Base-by-base conservation (phyloP, 2,329 filamentous ascomycete genomes). In the Acephala macrosclerotiorum region DNA sequence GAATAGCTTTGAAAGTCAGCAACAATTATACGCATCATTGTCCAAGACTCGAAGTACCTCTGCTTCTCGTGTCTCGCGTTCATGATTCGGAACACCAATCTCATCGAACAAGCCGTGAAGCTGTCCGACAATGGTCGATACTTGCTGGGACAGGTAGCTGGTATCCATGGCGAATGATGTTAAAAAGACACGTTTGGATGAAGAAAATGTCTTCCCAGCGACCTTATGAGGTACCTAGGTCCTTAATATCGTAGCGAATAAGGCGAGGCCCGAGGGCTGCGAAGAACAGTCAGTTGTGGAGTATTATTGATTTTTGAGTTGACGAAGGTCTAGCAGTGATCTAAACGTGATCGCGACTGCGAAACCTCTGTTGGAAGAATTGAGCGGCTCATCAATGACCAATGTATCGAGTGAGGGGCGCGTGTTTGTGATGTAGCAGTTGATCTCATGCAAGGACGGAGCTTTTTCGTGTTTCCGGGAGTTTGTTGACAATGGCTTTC, bases 61-160 rank as follows among this genome's bases (percentile, higher is more conserved):
- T 77, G 92, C 87, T 78, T 98, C 95, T 75, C 96, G 87, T 58
- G 88, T 85, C 77, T 98, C 94, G 75, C 96, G 91, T 79, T 98
- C 96, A 88, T 97, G 94, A 75, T 83, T 89, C 33, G 95, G 88
- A n/a, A 99, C 92, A 66, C 96, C 96, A 75, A 99, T 99, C 77
- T 99, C 95, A 79, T 99, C 96, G 76, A 97, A 99, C 65, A 98
- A 87, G 71, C 91, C 92, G 80, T 98, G 95, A 67, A 99, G 87
- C 80, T 97, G 94, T 79, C 88, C 89, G 77, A 98, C 94, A 77
- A 97, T 97, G 75, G 88, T 93, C 72, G 93, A 96, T 81, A 99
- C 93, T 87, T 98, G 96, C 79, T 96, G 93, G 74, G 93, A 92
- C 77, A 98, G 85, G 80, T 96, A 96, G 78, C 92, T 93, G 66